Evolutionary conservation across 1,284 basidiomycete genomes (phyloP), one percentile per base, ranked within the genome.

Genomic region (Naganishia cerealis): DNA sequence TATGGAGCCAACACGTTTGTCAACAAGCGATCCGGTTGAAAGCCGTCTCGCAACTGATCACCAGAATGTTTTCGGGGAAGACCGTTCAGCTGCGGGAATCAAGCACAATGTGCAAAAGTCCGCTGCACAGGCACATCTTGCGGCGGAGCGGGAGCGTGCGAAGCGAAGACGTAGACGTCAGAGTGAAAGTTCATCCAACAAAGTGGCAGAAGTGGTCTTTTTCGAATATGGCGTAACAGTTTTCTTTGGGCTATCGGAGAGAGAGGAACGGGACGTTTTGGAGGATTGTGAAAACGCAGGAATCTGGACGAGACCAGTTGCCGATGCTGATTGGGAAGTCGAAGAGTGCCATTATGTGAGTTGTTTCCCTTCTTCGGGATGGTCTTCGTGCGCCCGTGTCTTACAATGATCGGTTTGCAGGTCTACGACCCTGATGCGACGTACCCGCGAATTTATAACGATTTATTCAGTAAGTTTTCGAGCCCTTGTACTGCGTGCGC

Each of bases 261-360:
- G 80, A 3, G 87, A 94, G 75, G 92, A 93, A 80, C 84, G 83
- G 67, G 85, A 86, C 71, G 87, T 95, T 53, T 79, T 95, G 65
- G 91, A 93, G 67, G 92, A 95, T 76, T 83, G 92, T 33, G 85
- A 87, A n/a, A 84, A 82, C 42, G 91, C 90, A 84, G 87, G 21
- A 81, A 77, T 86, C n/a, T 83, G 90, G 83, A 85, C 83, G 71
- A 81, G 87, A 55, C 73, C 71, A 40, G 79, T 73, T 78, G 71
- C 70, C 1, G 87, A 91, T 75, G 85, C 85, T 15, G 86, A 90
- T 69, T 94, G 92, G 91, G 91, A 94, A 78, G 83, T 92, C 16
- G 92, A 95, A 76, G 89, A 92, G 75, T 94, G 89, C 73, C 92
- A 94, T 81, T 94, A 87, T 79, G 84, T 86, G 15, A 90, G 65